Conservation (phyloP, 2,329 filamentous ascomycete genomes). For the Hymenoscyphus repandus region DNA sequence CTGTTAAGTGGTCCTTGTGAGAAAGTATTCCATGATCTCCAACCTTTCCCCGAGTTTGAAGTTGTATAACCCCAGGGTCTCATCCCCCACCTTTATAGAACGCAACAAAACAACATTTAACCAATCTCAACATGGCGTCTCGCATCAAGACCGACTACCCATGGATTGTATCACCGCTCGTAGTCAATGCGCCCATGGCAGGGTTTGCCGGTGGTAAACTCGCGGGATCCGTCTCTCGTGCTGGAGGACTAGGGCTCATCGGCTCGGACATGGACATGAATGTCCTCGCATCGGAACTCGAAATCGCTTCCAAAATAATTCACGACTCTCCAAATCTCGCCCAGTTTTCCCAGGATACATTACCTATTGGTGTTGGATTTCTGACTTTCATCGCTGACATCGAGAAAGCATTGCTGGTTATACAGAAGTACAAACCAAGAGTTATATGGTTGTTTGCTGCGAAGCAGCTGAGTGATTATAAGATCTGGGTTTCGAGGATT, state of each 20-base stretch:
- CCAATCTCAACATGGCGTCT: background rate
- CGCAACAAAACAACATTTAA: background rate
- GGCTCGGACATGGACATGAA: constrained; percentile 26
- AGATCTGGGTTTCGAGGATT: constrained; percentile 28
- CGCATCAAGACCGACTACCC: constrained; percentile 38
- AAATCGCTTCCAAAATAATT: background rate
- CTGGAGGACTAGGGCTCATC: constrained; percentile 45
- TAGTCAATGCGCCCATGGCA: constrained; percentile 65
- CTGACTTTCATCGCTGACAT: background rate
- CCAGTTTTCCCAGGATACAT: background rate
- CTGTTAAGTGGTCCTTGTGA: no score
- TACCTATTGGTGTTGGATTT: constrained; percentile 3
- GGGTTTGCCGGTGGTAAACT: constrained; percentile 50
- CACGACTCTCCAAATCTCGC: background rate
- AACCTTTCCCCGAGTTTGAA: no score
- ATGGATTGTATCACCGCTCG: constrained; percentile 52
- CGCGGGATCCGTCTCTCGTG: constrained; percentile 54
- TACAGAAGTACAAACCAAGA: constrained; percentile 13
- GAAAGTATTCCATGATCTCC: no score
- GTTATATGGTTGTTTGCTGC: constrained; percentile 47
- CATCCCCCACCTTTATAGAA: background rate
- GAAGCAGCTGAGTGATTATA: constrained; percentile 19
- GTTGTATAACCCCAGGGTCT: background rate
- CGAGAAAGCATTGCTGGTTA: background rate
- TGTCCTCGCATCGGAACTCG: background rate